These are phyloP conservation scores for Saccharomyces kudriavzevii DNA, from an alignment of 805 yeast species.

Conservation along the genomic window DNA sequence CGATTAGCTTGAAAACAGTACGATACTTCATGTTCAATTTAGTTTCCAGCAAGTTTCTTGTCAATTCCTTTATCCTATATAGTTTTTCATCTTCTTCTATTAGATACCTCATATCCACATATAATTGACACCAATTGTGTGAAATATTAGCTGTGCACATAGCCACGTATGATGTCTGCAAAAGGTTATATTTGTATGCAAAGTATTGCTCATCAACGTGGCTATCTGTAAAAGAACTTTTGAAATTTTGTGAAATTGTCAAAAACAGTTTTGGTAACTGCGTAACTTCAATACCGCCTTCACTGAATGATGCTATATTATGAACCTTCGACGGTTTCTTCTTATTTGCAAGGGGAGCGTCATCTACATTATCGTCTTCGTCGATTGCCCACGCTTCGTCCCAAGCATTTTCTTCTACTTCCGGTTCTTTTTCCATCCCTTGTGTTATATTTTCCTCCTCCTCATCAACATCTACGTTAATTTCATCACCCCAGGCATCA, in stretches of 20 bases:
- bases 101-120: conserved; percentile 19
- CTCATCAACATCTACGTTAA: conserved; percentile 6
- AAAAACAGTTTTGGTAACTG: conserved; percentile 14
- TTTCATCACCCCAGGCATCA: conserved; percentile 2
- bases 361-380: neutral
- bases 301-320: neutral
- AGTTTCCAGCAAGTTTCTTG: conserved; percentile 14
- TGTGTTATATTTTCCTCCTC: neutral
- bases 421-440: neutral
- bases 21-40: conserved; percentile 15
- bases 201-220: conserved; percentile 11
- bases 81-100: conserved; percentile 2
- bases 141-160: conserved; percentile 11
- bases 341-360: neutral
- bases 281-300: conserved; percentile 8
- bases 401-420: neutral
- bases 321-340: neutral
- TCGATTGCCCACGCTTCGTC: conserved; percentile 4
- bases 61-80: conserved; percentile 18
- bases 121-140: conserved; percentile 25
- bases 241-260: conserved; percentile 9
- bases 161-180: conserved; percentile 25
- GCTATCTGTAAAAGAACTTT: conserved; percentile 6
- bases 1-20: conserved; percentile 6
- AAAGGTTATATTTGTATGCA: conserved; percentile 21